Evolutionary conservation across 2,329 filamentous ascomycete species (phyloP).

Genomic region (Diaporthe destruens): DNA sequence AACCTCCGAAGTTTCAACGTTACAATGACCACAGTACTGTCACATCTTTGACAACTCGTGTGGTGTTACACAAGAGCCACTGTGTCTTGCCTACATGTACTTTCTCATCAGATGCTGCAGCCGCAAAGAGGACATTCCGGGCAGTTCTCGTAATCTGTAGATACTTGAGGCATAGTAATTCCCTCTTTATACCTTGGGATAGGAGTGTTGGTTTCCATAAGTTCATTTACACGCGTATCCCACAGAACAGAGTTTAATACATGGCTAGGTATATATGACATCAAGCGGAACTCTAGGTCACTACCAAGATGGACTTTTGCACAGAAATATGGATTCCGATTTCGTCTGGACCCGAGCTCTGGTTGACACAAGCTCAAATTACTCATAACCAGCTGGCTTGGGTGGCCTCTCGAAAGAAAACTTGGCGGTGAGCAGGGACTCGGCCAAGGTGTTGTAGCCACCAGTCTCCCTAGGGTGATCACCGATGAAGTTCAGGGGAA

Average conservation of each 20-base stretch:
- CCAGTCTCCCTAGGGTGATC: constrained; percentile 45
- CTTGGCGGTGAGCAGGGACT: constrained; percentile 4
- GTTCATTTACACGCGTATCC: background rate
- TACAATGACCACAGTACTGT: too few relatives aligned
- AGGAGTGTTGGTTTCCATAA: background rate
- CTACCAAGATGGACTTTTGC: background rate
- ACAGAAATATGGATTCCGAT: too few relatives aligned
- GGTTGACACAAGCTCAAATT: background rate
- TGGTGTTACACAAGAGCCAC: too few relatives aligned
- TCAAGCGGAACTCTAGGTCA: background rate
- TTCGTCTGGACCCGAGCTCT: background rate
- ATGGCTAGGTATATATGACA: too few relatives aligned
- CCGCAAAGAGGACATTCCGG: too few relatives aligned
- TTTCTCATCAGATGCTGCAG: too few relatives aligned
- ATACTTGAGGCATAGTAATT: background rate
- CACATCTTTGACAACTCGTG: too few relatives aligned
- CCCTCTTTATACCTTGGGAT: background rate
- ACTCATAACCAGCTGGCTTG: constrained; percentile 19
- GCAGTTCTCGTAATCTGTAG: too few relatives aligned
- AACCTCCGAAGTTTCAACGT: too few relatives aligned
- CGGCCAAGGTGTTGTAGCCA: background rate
- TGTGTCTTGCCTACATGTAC: too few relatives aligned
- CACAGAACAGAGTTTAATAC: too few relatives aligned
- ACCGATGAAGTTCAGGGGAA: constrained; percentile 73
- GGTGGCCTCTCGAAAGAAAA: background rate